Evolutionary conservation across 208 protist genomes (phyloP), one percentile per base, ranked within the genome.

Genomic region (Crithidia brevicula): DNA sequence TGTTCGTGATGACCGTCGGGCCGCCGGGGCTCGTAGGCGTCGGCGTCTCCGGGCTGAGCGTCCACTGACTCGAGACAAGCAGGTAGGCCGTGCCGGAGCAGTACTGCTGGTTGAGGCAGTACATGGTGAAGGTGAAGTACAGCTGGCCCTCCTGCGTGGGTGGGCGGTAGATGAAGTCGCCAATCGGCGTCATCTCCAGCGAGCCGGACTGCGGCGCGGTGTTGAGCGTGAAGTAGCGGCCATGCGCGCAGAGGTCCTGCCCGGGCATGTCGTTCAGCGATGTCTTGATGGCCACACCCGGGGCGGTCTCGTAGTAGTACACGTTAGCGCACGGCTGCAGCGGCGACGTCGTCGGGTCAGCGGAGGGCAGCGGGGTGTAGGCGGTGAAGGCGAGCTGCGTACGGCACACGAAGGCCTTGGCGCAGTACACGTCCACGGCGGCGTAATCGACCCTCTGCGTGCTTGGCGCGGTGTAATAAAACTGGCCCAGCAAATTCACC

Each of bases 131-230:
- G 50, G 64, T 80, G 61, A 95, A 89, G 38, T 76, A 74, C 25
- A 74, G 69, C n/a, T 63, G 52, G 34, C 79, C 76, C 52, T 86
- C 73, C 30, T 69, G 30, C 33, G 40, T 47, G 13, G 73, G 61
- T n/a, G 89, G 78, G 42, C 56, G 43, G 77, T 88, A 95, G 34
- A 85, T 49, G 63, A 95, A 95, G 71, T 95, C 85, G 31, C 89
- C 89, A 49, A 67, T 77, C 46, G 73, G 73, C 36, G 70, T 78
- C 34, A 95, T 45, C 18, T 83, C 74, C 27, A 95, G 15, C 16
- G 22, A 58, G 59, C 89, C 89, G 20, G 42, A 74, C 50, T 72
- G 69, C 20, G 85, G 84, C 0, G 49, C 56, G 40, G 68, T 38
- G 22, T 65, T 81, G 22, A 95, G 58, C 10, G 72, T 83, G 80